phyloP scores from a whole-genome alignment of 306 rosid genomes.

The Quercus gilva region DNA sequence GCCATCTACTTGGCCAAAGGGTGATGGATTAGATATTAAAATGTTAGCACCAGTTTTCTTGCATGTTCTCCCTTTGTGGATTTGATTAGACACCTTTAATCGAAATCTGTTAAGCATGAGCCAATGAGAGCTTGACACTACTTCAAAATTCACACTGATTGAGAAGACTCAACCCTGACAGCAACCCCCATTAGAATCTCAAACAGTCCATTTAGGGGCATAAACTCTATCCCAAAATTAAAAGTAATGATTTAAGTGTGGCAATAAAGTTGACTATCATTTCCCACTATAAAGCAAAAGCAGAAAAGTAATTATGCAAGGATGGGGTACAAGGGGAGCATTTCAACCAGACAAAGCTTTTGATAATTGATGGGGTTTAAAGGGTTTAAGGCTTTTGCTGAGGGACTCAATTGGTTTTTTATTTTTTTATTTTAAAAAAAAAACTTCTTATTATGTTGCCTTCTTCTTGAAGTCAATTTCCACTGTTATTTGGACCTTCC shows the following conservation, averaged over 20 bases:
- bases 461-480: conserved; percentile 34
- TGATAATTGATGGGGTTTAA: conserved; percentile 50
- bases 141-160: conserved; percentile 33
- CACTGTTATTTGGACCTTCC: conserved; percentile 1
- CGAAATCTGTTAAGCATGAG: conserved; percentile 32
- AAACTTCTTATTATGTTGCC: conserved; percentile 26
- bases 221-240: conserved; percentile 52
- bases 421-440: background rate
- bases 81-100: conserved; percentile 51
- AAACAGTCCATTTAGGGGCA: conserved; percentile 44
- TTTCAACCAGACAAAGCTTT: conserved; percentile 70
- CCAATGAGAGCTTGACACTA: conserved; percentile 15
- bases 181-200: conserved; percentile 44
- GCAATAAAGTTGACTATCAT: conserved; percentile 71
- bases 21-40: conserved; percentile 33
- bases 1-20: conserved; percentile 14
- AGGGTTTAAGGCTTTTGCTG: conserved; percentile 24
- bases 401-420: conserved; percentile 20
- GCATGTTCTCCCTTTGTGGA: conserved; percentile 20
- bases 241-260: conserved; percentile 50
- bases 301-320: conserved; percentile 52
- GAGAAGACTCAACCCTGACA: conserved; percentile 32
- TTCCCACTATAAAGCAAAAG: conserved; percentile 85
- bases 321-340: conserved; percentile 57
- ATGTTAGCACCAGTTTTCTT: conserved; percentile 20